Conservation (phyloP, 176 grass and related monocot species). For the Ampelocalamus luodianensis region DNA sequence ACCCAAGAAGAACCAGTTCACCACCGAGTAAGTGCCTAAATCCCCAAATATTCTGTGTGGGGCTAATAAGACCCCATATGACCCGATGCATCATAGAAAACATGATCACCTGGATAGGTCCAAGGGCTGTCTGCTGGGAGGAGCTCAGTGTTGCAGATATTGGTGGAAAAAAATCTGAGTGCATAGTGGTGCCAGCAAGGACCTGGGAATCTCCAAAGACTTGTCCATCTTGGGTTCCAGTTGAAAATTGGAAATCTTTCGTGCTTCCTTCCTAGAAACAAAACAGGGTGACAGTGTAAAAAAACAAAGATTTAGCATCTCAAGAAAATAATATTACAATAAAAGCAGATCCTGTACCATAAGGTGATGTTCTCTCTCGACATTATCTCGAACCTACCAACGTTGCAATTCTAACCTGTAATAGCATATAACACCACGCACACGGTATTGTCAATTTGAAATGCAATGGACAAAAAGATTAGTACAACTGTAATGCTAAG, state of each 20-base stretch:
- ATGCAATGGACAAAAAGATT: neutral
- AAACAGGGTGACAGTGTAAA: slow-evolving; percentile 40
- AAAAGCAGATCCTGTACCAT: slow-evolving; percentile 64
- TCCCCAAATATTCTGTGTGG: too few species aligned
- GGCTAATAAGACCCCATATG: too few species aligned
- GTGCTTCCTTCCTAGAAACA: slow-evolving; percentile 81
- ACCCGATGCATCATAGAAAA: too few species aligned
- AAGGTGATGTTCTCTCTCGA: slow-evolving; percentile 81
- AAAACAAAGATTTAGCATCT: slow-evolving; percentile 36
- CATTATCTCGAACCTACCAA: slow-evolving; percentile 91
- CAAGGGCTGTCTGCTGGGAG: too few species aligned
- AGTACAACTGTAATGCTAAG: slow-evolving; percentile 10
- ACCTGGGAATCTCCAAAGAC: slow-evolving; percentile 90
- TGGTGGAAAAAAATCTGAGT: neutral
- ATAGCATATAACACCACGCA: slow-evolving; percentile 7
- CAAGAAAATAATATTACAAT: slow-evolving; percentile 23
- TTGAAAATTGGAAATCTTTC: slow-evolving; percentile 76
- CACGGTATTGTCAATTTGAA: slow-evolving; percentile 16
- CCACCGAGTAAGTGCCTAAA: too few species aligned
- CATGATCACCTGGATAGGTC: too few species aligned
- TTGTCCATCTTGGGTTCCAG: slow-evolving; percentile 84
- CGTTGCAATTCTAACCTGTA: slow-evolving; percentile 85
- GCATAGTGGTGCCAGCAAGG: slow-evolving; percentile 15
- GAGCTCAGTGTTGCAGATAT: too few species aligned
- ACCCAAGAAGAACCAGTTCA: too few species aligned